A percentile compares a stretch with the other conserved stretches of the same genome.
Conservation (phyloP, 306 rosid genomes). For the Styphnolobium japonicum region DNA sequence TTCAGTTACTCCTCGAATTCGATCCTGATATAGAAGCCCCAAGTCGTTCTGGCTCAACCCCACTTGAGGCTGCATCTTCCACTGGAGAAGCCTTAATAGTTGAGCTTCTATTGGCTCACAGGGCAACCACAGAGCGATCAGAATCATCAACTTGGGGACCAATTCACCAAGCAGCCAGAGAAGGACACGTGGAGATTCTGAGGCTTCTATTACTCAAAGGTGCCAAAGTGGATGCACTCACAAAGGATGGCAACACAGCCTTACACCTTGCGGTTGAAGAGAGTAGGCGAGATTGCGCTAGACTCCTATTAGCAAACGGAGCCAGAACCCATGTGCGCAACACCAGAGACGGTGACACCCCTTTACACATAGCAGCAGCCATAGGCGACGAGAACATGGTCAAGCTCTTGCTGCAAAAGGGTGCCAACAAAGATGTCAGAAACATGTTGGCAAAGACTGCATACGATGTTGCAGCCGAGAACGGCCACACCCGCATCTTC, state of each 20-base stretch:
- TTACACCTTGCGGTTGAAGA: slow-evolving; percentile 58
- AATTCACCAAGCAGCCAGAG: slow-evolving; percentile 50
- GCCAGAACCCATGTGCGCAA: slow-evolving; percentile 44
- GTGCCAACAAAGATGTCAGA: slow-evolving; percentile 67
- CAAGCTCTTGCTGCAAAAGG: slow-evolving; percentile 59
- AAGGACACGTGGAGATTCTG: slow-evolving; percentile 59
- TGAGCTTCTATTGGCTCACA: slow-evolving; percentile 66
- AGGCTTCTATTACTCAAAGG: slow-evolving; percentile 66
- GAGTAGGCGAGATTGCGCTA: slow-evolving; percentile 47
- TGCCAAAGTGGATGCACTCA: slow-evolving; percentile 42
- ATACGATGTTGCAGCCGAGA: slow-evolving; percentile 58
- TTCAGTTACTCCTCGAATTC: slow-evolving; percentile 72
- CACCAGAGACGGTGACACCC: slow-evolving; percentile 44
- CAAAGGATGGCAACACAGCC: slow-evolving; percentile 61
- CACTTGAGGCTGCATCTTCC: slow-evolving; percentile 53
- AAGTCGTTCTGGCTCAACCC: slow-evolving; percentile 37
- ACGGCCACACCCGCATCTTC: slow-evolving; percentile 50
- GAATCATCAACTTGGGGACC: slow-evolving; percentile 54
- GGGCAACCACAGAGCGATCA: slow-evolving; percentile 49
- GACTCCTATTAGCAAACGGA: slow-evolving; percentile 56
- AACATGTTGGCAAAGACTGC: slow-evolving; percentile 45
- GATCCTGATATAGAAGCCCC: slow-evolving; percentile 51
- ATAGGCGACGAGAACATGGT: slow-evolving; percentile 65
- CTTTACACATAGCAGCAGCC: slow-evolving; percentile 63
- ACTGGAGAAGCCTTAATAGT: slow-evolving; percentile 57